phyloP scores from a whole-genome alignment of 2,329 filamentous ascomycete genomes.

The Cladosporium velox region DNA sequence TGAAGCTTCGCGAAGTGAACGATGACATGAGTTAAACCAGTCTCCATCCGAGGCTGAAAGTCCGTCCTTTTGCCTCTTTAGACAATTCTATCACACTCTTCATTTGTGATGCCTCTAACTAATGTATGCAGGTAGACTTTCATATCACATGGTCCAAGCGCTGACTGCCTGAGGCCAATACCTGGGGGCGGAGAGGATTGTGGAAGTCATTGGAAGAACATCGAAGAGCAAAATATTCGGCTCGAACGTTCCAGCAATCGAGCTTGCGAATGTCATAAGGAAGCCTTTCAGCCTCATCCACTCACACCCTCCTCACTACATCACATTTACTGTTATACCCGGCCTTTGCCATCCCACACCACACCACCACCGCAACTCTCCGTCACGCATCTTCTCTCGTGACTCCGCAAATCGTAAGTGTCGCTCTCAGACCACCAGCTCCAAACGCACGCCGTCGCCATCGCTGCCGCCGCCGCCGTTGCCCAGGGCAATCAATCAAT shows the following conservation, averaged over 20 bases:
- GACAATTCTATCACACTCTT: not conserved
- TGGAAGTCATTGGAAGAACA: not conserved
- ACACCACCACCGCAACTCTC: conserved; percentile 5
- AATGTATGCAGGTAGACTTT: not conserved
- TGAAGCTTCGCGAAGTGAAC: not conserved
- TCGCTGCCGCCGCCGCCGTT: conserved; percentile 4
- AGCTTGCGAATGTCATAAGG: conserved; percentile 8
- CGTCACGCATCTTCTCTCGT: conserved; percentile 11
- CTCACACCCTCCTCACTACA: conserved; percentile 9
- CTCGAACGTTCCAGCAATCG: not conserved
- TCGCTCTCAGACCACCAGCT: not conserved
- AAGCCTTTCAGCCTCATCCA: conserved; percentile 15
- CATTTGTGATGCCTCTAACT: not conserved
- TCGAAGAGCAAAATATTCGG: not conserved
- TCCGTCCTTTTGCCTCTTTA: too few species aligned
- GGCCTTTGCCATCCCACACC: conserved; percentile 17
- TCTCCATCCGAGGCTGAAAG: not conserved
- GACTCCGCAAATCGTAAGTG: conserved; percentile 17
- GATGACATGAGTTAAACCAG: not conserved
- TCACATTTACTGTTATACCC: conserved; percentile 14
- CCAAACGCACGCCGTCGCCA: not conserved
- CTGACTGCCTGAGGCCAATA: not conserved
- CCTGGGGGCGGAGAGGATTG: not conserved
- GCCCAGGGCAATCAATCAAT: conserved; percentile 17
- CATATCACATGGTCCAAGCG: not conserved